Conservation (phyloP, 164 flowering plant genomes). For the Akebia trifoliata region DNA sequence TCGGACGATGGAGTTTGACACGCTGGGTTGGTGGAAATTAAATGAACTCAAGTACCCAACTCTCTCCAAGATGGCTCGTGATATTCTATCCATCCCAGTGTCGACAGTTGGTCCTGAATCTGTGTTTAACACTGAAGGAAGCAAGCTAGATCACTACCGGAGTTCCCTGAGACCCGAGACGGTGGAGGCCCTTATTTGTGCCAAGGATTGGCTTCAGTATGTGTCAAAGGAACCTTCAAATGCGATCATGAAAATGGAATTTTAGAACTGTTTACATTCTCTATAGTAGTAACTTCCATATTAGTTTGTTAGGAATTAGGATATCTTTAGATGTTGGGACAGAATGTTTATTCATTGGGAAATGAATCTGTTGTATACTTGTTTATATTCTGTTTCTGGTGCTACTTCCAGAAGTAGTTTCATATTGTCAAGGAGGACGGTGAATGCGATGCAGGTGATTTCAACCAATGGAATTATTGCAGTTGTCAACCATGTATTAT, state of each 20-base stretch:
- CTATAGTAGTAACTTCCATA: too few relatives aligned
- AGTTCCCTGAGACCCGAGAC: conserved; percentile 48
- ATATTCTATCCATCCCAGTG: conserved; percentile 54
- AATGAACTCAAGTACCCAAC: conserved; percentile 50
- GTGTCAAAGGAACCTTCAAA: conserved; percentile 18
- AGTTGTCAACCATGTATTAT: too few relatives aligned
- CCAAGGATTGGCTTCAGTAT: conserved; percentile 67
- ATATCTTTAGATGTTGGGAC: too few relatives aligned
- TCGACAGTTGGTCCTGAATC: conserved; percentile 48
- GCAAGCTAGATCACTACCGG: conserved; percentile 41
- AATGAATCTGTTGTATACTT: too few relatives aligned
- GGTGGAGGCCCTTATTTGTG: conserved; percentile 73
- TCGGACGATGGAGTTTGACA: conserved; percentile 49
- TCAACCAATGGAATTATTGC: too few relatives aligned
- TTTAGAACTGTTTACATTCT: too few relatives aligned
- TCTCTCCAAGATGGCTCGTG: conserved; percentile 68
- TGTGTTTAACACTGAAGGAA: conserved; percentile 46
- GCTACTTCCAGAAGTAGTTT: too few relatives aligned
- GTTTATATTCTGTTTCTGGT: too few relatives aligned
- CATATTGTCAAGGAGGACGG: too few relatives aligned
- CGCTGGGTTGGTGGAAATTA: conserved; percentile 71
- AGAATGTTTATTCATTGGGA: too few relatives aligned
- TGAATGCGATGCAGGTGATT: too few relatives aligned
- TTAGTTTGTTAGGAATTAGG: too few relatives aligned
- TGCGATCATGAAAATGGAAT: conserved; percentile 34